Base-by-base conservation (phyloP, 805 yeast genomes). In the Cyberlindnera lachancei region DNA sequence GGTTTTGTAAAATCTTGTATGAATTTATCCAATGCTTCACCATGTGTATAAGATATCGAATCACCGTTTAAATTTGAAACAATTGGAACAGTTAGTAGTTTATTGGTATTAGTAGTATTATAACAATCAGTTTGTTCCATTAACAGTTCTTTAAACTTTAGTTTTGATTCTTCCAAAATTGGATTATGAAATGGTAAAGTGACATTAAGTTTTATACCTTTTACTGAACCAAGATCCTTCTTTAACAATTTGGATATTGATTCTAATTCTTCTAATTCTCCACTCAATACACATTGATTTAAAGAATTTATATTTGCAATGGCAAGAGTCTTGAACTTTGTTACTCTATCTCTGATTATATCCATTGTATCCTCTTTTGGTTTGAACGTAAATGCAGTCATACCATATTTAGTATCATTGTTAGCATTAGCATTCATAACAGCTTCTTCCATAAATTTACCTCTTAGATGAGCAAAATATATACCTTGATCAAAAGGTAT, bases 171-270 rank as follows among this genome's bases (percentile, higher is more conserved):
- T 6, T 39, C 33, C 8, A 75, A 46, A 4, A 61, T 38, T 9
- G 55, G 48, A 36, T 51, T 61, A 42, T 69, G 75, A 46, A 69
- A 69, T 12, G 75, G 75, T 3, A 68, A 51, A 7, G 46, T 36
- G 4, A 64, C 69, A 2, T 65, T 61, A 23, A 69, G 41, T 25
- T 40, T 40, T 1, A 53, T 50, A 4, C 53, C 37, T 37, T 54
- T 54, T n/a, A n/a, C n/a, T 10, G 59, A 42, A 5, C 52, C 47
- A 11, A 33, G 22, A 37, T 41, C 34, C 38, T 44, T 27, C 30
- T 41, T 51, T 32, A 32, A 41, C 20, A 26, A 28, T 21, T 32
- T 38, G 7, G 40, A 44, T 35, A 24, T 33, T 16, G 32, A 17
- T 1, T 21, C 31, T 27, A 22, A 55, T 29, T 44, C 46, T 1